Evolutionary conservation across 108 stramenopile species (phyloP).

Genomic region (Fragilariopsis cylindrus): DNA sequence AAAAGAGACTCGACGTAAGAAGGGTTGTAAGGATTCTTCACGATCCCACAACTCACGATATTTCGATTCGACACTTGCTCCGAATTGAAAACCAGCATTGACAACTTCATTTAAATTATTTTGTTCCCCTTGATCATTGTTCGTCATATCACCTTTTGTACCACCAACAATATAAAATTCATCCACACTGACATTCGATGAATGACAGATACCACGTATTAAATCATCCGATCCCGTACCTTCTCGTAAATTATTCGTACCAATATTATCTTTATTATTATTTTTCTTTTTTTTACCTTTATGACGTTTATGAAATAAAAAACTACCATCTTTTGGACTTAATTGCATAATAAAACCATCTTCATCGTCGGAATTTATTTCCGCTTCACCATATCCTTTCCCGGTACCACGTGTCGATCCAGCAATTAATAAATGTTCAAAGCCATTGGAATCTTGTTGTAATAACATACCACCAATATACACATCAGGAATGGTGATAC

Average conservation of each 20-base stretch:
- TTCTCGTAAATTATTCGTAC: conserved; percentile 4
- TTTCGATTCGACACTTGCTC: conserved; percentile 6
- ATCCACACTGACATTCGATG: not conserved
- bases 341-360: conserved; percentile 27
- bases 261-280: not conserved
- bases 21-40: conserved; percentile 19
- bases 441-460: not conserved
- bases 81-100: conserved; percentile 10
- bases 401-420: conserved; percentile 26
- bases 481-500: not conserved
- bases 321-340: conserved; percentile 8
- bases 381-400: conserved; percentile 11
- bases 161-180: conserved; percentile 25
- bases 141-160: conserved; percentile 30
- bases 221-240: conserved; percentile 26
- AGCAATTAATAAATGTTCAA: conserved; percentile 9
- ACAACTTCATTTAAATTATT: not conserved
- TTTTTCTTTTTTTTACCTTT: not conserved
- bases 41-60: not conserved
- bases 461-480: conserved; percentile 5
- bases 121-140: not conserved
- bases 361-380: not conserved
- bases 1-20: conserved; percentile 13
- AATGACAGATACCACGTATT: conserved; percentile 20
- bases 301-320: not conserved